phyloP scores from a whole-genome alignment of 116 monocot genomes.

The Thalassia testudinum region DNA sequence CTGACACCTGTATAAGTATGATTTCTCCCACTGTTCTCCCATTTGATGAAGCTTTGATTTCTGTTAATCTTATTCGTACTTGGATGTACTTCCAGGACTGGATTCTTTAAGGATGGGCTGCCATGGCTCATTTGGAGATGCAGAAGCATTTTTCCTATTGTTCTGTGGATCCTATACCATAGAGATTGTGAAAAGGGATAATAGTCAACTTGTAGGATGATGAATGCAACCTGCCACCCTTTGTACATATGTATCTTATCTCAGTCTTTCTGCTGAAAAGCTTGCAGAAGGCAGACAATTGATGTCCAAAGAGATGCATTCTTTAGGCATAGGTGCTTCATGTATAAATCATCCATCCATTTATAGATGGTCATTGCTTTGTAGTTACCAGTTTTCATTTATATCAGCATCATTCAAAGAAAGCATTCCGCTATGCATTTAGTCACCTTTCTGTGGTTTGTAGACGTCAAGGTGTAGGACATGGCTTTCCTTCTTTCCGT shows the following conservation, averaged over 20 bases:
- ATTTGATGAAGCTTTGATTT: background rate
- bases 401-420: too few relatives aligned
- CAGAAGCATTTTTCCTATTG: background rate
- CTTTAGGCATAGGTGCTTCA: too few relatives aligned
- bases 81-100: background rate
- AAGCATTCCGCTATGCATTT: too few relatives aligned
- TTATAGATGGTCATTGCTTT: too few relatives aligned
- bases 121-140: background rate
- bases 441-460: too few relatives aligned
- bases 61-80: background rate
- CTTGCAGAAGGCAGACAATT: background rate
- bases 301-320: too few relatives aligned
- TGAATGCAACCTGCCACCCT: background rate
- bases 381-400: too few relatives aligned
- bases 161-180: background rate
- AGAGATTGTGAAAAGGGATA: background rate
- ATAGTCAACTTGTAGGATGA: background rate
- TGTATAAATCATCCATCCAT: too few relatives aligned
- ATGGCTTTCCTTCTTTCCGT: too few relatives aligned
- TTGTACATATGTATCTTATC: constrained; percentile 2
- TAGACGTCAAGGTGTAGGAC: too few relatives aligned
- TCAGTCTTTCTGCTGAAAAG: background rate
- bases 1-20: background rate
- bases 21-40: background rate
- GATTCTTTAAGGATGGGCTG: background rate